Conservation (phyloP, 2,329 filamentous ascomycete species). For the Penicillium palitans region DNA sequence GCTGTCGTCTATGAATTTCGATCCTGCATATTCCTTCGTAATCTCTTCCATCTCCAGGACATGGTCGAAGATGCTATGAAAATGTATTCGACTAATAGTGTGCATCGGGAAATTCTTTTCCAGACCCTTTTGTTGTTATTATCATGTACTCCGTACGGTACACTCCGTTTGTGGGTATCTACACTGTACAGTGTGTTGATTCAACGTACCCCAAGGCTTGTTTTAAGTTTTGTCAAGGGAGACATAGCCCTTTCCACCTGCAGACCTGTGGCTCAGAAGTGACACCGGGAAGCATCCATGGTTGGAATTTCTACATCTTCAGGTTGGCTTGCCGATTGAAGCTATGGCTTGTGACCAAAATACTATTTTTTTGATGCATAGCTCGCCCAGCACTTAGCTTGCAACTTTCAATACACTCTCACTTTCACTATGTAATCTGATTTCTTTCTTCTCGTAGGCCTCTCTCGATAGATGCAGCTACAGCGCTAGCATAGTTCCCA, state of each 20-base stretch:
- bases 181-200: too few relatives aligned
- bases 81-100: constrained; percentile 60
- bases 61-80: constrained; percentile 62
- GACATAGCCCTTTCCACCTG: too few relatives aligned
- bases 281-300: too few relatives aligned
- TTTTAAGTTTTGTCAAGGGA: too few relatives aligned
- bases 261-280: too few relatives aligned
- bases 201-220: too few relatives aligned
- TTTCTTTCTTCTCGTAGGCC: neutral
- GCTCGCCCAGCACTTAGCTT: too few relatives aligned
- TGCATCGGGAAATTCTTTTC: constrained; percentile 65
- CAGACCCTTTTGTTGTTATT: constrained; percentile 31
- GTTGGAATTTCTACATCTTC: too few relatives aligned
- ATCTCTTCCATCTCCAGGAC: constrained; percentile 37
- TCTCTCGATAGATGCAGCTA: neutral
- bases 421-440: neutral
- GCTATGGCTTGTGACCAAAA: neutral
- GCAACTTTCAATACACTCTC: neutral
- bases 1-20: constrained; percentile 29
- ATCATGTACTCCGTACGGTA: too few relatives aligned
- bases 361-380: too few relatives aligned
- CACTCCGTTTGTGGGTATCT: too few relatives aligned
- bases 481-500: neutral
- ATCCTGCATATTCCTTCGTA: constrained; percentile 33
- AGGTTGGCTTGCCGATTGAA: neutral